A percentile compares a stretch with the other conserved stretches of the same genome.
Conservation (phyloP, 108 stramenopile species). For the Skeletonema potamos region DNA sequence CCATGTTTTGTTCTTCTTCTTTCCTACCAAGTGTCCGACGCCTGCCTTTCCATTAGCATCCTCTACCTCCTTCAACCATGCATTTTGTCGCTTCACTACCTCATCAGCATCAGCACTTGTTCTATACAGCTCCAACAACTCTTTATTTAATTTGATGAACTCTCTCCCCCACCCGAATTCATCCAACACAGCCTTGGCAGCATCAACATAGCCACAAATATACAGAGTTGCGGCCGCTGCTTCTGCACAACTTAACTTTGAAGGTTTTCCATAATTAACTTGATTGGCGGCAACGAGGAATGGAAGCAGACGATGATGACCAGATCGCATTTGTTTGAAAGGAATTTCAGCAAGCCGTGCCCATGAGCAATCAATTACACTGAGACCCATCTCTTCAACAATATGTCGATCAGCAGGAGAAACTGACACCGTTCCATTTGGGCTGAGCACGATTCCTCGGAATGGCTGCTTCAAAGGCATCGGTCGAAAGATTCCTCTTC, state of each 20-base stretch:
- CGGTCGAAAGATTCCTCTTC: conserved; percentile 72
- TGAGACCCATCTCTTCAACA: conserved; percentile 76
- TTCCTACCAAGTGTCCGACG: conserved; percentile 29
- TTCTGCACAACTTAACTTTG: conserved; percentile 88
- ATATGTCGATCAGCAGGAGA: conserved; percentile 88
- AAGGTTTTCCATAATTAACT: conserved; percentile 98
- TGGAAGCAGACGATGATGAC: conserved; percentile 95
- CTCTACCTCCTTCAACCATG: conserved; percentile 74
- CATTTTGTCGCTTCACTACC: conserved; percentile 85
- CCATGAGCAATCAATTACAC: conserved; percentile 99
- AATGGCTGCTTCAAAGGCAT: conserved; percentile 87
- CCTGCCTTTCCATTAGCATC: conserved; percentile 46
- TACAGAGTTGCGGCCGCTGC: conserved; percentile 89
- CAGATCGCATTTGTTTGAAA: conserved; percentile 87
- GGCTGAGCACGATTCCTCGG: conserved; percentile 93
- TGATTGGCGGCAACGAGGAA: conserved; percentile 98
- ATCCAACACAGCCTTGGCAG: conserved; percentile 83
- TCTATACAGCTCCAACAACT: conserved; percentile 86
- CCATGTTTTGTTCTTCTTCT: conserved; percentile 43
- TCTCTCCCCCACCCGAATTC: conserved; percentile 97
- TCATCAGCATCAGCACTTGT: conserved; percentile 69
- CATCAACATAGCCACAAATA: conserved; percentile 87
- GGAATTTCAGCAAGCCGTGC: conserved; percentile 93
- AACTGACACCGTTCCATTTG: conserved; percentile 84
- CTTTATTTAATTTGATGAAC: conserved; percentile 87